phyloP scores from a whole-genome alignment of 2,329 filamentous ascomycete species.

The Dothidotthia symphoricarpi region DNA sequence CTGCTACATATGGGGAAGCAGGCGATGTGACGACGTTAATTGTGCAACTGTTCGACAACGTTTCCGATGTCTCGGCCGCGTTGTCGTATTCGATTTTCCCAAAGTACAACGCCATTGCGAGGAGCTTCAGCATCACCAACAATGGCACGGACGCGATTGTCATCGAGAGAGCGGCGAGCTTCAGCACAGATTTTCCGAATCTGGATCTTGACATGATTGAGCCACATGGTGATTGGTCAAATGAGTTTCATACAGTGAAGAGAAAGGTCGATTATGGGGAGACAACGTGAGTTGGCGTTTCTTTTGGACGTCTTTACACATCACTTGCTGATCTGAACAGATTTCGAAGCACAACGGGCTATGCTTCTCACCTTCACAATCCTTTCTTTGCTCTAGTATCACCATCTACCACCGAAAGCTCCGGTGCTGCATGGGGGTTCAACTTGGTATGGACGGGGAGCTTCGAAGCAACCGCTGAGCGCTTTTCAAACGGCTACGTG shows the following conservation, averaged over 20 bases:
- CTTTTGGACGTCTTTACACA: too few relatives aligned
- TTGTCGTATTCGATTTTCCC: slow-evolving; percentile 65
- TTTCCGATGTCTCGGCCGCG: slow-evolving; percentile 58
- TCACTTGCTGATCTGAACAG: slow-evolving; percentile 33
- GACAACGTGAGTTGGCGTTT: slow-evolving; percentile 27
- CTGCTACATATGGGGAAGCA: slow-evolving; percentile 58
- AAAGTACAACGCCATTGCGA: slow-evolving; percentile 58
- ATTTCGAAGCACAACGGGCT: slow-evolving; percentile 61
- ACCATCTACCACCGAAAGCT: slow-evolving; percentile 58
- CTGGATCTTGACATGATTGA: slow-evolving; percentile 63
- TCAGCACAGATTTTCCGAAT: slow-evolving; percentile 61
- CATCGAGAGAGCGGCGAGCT: slow-evolving; percentile 58
- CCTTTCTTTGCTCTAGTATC: slow-evolving; percentile 61
- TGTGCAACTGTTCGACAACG: slow-evolving; percentile 59
- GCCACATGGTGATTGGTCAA: slow-evolving; percentile 62
- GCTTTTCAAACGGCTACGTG: slow-evolving; percentile 60
- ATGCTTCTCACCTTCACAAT: slow-evolving; percentile 64
- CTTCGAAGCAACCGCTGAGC: slow-evolving; percentile 61
- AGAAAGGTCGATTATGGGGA: slow-evolving; percentile 57
- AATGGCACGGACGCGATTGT: slow-evolving; percentile 54
- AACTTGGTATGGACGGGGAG: slow-evolving; percentile 65
- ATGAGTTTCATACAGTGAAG: slow-evolving; percentile 57
- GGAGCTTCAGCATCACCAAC: slow-evolving; percentile 63
- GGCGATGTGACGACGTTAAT: slow-evolving; percentile 59
- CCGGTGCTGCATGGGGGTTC: slow-evolving; percentile 64